Evolutionary conservation across 805 yeast genomes (phyloP).

Genomic region (Saccharomycopsis schoenii): DNA sequence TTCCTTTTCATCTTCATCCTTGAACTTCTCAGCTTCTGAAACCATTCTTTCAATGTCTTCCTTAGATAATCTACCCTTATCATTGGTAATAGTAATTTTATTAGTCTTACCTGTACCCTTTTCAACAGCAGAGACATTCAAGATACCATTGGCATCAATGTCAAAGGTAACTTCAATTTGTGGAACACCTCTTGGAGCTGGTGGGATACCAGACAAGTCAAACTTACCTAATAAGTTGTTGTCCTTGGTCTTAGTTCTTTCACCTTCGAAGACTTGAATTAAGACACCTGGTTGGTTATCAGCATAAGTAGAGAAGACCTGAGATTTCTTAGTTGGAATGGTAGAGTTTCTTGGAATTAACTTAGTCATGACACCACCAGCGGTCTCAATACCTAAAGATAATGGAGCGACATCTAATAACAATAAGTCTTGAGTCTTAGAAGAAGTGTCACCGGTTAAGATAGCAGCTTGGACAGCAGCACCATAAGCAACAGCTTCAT

Average conservation of each 20-base stretch:
- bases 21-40: constrained; percentile 93
- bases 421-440: constrained; percentile 94
- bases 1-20: constrained; percentile 94
- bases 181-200: constrained; percentile 98
- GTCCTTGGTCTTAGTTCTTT: constrained; percentile 92
- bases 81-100: constrained; percentile 96
- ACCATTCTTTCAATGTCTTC: constrained; percentile 98
- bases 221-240: constrained; percentile 96
- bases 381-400: constrained; percentile 97
- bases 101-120: constrained; percentile 98
- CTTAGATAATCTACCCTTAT: constrained; percentile 96
- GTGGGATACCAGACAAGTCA: constrained; percentile 94
- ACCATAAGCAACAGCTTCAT: constrained; percentile 99
- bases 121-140: constrained; percentile 93
- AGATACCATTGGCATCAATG: constrained; percentile 94
- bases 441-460: constrained; percentile 92
- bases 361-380: constrained; percentile 99
- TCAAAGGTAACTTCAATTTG: constrained; percentile 97
- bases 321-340: constrained; percentile 97
- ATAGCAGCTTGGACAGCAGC: constrained; percentile 99
- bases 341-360: constrained; percentile 98
- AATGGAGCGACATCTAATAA: constrained; percentile 98
- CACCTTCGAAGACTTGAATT: constrained; percentile 97
- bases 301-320: constrained; percentile 94
- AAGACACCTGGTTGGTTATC: constrained; percentile 99